Conservation (phyloP, 192 early-diverging fungal genomes). For the Coemansia furcata region DNA sequence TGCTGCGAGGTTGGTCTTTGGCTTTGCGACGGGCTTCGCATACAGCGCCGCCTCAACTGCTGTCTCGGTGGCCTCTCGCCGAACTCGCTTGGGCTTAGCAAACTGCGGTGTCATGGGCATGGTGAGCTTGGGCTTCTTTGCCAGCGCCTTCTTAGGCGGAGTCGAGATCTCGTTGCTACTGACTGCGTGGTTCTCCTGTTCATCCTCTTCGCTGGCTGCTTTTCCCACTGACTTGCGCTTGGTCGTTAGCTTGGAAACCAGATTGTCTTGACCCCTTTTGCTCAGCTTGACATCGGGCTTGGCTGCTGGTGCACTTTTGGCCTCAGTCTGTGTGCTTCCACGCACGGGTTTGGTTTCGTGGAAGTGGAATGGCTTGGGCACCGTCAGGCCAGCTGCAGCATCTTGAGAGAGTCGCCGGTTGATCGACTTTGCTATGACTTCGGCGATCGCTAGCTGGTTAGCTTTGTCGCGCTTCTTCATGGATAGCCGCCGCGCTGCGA, state of each 20-base stretch:
- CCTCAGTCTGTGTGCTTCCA: background rate
- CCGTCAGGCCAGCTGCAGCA: conserved; percentile 15
- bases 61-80: conserved; percentile 10
- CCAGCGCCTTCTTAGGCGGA: conserved; percentile 2
- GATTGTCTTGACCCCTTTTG: conserved; percentile 18
- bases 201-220: background rate
- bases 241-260: conserved; percentile 19
- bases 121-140: conserved; percentile 24
- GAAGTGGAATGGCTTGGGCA: conserved; percentile 47
- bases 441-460: conserved; percentile 25
- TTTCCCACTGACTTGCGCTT: conserved; percentile 13
- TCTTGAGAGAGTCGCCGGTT: conserved; percentile 16
- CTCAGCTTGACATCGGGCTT: conserved; percentile 4
- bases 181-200: background rate
- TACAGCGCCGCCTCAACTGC: background rate
- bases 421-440: conserved; percentile 36
- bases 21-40: background rate
- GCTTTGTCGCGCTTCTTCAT: conserved; percentile 45
- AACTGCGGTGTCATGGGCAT: conserved; percentile 48
- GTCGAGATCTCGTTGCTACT: background rate
- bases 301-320: background rate
- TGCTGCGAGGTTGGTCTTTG: background rate
- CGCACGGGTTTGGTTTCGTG: conserved; percentile 9
- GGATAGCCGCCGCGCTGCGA: conserved; percentile 23
- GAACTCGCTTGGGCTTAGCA: conserved; percentile 39